Percentiles rank a stretch among this genome's conserved stretches.
Evolutionary conservation across 257 asterid genomes (phyloP).

Genomic region (Datura wrightii): DNA sequence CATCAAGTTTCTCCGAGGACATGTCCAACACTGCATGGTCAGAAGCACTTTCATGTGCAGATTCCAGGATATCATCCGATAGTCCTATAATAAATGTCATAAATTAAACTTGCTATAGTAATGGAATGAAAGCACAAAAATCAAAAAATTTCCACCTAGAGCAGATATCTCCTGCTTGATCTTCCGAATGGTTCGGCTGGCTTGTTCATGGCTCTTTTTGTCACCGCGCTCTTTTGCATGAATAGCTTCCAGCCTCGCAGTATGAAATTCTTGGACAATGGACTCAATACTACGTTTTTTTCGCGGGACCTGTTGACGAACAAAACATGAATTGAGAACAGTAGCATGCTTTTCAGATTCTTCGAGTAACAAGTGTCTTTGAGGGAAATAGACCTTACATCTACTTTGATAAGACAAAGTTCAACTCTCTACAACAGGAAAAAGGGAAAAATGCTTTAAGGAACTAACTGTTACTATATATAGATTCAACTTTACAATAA

Average conservation of each 20-base stretch:
- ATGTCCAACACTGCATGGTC: conserved; percentile 46
- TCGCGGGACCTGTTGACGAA: conserved; percentile 54
- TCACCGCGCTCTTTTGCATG: conserved; percentile 82
- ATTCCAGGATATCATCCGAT: conserved; percentile 69
- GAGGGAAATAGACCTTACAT: not conserved
- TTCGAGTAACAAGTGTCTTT: not conserved
- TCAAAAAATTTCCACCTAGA: conserved; percentile 62
- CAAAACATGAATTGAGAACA: conserved; percentile 21
- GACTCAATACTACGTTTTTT: conserved; percentile 66
- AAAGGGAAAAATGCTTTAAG: not conserved
- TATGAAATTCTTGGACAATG: conserved; percentile 74
- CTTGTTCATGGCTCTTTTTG: conserved; percentile 79
- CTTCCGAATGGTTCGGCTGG: conserved; percentile 73
- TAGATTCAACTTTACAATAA: not conserved
- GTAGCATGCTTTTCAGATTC: conserved; percentile 10
- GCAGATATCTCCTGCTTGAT: conserved; percentile 83
- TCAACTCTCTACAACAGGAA: not conserved
- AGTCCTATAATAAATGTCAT: conserved; percentile 64
- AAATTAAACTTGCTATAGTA: conserved; percentile 18
- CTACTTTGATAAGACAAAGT: not conserved
- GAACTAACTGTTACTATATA: conserved; percentile 4
- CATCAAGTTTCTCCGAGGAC: conserved; percentile 47
- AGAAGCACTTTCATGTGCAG: conserved; percentile 65
- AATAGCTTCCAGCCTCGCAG: conserved; percentile 85
- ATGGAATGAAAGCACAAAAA: conserved; percentile 27